Evolutionary conservation across 768 basidiomycete genomes (phyloP), one percentile per base, ranked within the genome.

Genomic region (Mycena galopus): DNA sequence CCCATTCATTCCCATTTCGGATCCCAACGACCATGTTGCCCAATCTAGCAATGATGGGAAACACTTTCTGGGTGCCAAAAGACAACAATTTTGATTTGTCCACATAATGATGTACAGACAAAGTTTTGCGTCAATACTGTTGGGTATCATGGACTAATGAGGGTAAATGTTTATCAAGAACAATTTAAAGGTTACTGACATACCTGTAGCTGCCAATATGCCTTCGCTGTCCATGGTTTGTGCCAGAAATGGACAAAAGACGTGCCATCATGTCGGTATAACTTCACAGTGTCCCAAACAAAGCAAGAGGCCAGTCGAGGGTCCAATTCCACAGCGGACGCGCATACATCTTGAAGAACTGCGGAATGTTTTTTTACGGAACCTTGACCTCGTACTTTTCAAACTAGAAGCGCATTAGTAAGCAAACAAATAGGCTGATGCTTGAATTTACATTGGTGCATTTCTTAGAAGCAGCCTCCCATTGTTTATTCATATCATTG

Each of bases 11-110:
- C 3, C 83, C 75, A 75, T 87, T 86, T 16, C 79, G 69, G 27
- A 84, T 78, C 0, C 78, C 65, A 2, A 73, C 69, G 2, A 82
- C 81, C 10, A 87, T 63, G 68, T 83, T 83, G 2, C 75, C 81
- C 42, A 79, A 78, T 6, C 81, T 65, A 2, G 78, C 81, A 47
- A 86, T 69, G 2, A 85, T 81, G 0, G 82, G 84, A 62, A 85
- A 83, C 1, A 79, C 85, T 65, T 84, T 84, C 42, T 74, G 77
- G 2, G 79, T 82, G 0, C 84, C 82, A 76, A 85, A 85, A 3
- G 80, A 78, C 2, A 82, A 86, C 1, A 86, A 71, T 17, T 80
- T 78, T 1, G 81, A 79, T 61, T 86, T 86, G 73, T 87, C 84
- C 8, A 84, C 82, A 78, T 85, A 87, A 86, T 50, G 29, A 85